Evolutionary conservation across 768 basidiomycete genomes (phyloP).

Genomic region (Trametes cubensis): DNA sequence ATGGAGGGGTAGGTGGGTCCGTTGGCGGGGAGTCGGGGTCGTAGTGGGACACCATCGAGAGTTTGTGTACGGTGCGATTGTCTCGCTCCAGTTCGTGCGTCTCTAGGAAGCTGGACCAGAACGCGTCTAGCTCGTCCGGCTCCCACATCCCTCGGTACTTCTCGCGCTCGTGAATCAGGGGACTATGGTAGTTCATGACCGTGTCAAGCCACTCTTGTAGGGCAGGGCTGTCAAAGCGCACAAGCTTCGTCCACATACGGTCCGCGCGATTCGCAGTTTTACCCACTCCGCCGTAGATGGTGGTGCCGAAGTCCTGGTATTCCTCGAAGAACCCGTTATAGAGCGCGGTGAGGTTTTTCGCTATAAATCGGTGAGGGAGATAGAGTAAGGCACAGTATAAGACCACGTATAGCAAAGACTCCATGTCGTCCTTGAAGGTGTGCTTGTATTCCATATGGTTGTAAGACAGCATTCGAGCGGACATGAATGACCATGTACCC

Average conservation of each 20-base stretch:
- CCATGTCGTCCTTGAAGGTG: constrained; percentile 21
- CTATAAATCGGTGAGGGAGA: neutral
- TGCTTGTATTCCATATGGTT: neutral
- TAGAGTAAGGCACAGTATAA: constrained; percentile 11
- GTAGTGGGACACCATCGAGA: neutral
- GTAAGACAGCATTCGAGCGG: too few species aligned
- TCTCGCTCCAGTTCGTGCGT: neutral
- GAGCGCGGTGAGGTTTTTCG: neutral
- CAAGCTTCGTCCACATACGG: neutral
- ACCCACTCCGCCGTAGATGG: neutral
- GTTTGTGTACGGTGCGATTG: neutral
- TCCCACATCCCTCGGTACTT: neutral
- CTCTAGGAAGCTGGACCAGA: neutral
- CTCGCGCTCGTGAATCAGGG: too few species aligned
- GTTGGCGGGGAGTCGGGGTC: neutral
- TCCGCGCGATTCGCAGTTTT: neutral
- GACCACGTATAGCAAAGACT: constrained; percentile 18
- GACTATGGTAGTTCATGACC: neutral
- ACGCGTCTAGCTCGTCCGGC: neutral
- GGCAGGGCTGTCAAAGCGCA: neutral
- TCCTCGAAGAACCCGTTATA: neutral
- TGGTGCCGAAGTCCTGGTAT: too few species aligned
- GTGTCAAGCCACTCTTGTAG: constrained; percentile 1
- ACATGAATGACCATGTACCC: too few species aligned
- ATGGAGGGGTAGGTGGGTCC: neutral